Base-by-base conservation (phyloP, 345 rosid species). In the Fremontodendron californicum region DNA sequence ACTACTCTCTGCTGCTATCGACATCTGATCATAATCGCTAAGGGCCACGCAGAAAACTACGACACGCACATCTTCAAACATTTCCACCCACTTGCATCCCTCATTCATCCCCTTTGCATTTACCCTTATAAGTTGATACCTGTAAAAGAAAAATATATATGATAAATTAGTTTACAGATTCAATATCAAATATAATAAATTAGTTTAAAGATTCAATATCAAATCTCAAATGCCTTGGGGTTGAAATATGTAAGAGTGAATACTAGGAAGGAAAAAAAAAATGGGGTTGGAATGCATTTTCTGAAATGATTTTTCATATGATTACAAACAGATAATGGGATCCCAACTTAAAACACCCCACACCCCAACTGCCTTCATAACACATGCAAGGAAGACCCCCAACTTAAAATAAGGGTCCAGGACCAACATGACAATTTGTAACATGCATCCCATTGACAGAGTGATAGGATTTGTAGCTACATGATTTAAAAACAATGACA, bases 21-120 rank as follows among this genome's bases (percentile, higher is more conserved):
- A 86, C 74, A 91, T 84, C 78, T 88, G 94, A 79, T 96, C 99
- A 72, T 92, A 96, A 82, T 96, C 98, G 60, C 91, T 84, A 42
- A 94, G 90, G 75, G 97, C 86, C 6, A 91, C 86, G 29, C 98
- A 96, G 93, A 96, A 94, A 69, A 94, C 82, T 2, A 94, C 90
- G 3, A 82, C 94, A 2, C 91, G 88, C 49, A 91, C 99, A 6
- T 96, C 99, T 88, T 96, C 99, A 37, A 96, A 94, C 98, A 96
- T 96, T 76, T 92, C 98, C 0, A 96, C 94, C 99, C 99, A 96
- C 81, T 96, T 96, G 87, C 98, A 96, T 45, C 98, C 98, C 71
- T 94, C 97, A 39, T 89, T 92, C 95, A 94, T 90, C 52, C 98
- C 97, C 77, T 89, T 94, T 0, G 98, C 97, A 45, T 92, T 94